Percentiles rank a stretch among this genome's conserved stretches.
Conservation (phyloP, 2,329 filamentous ascomycete genomes). For the Alternaria rosae region DNA sequence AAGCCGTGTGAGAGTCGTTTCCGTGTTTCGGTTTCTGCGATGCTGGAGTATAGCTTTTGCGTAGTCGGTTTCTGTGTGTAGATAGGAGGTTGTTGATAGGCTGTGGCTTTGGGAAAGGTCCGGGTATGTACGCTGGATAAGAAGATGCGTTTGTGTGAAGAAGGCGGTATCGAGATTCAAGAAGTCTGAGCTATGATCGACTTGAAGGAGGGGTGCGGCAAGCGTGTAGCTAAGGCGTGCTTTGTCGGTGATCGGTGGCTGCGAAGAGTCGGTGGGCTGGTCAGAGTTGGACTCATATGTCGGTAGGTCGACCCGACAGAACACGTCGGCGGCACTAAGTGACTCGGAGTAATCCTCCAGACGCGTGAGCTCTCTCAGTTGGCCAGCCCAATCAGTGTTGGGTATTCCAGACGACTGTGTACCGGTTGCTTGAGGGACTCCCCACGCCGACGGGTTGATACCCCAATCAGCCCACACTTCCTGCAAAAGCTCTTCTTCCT, state of each 20-base stretch:
- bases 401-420: not conserved
- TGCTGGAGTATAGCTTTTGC: constrained; percentile 42
- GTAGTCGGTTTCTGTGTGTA: constrained; percentile 25
- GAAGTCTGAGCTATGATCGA: constrained; percentile 58
- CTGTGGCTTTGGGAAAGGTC: not conserved
- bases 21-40: constrained; percentile 23
- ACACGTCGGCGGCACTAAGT: constrained; percentile 72
- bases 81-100: not conserved
- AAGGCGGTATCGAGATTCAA: constrained; percentile 47
- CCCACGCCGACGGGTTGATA: constrained; percentile 67
- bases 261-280: constrained; percentile 68
- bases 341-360: constrained; percentile 64
- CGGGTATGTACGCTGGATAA: constrained; percentile 24
- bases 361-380: constrained; percentile 52
- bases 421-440: not conserved
- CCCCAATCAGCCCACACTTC: constrained; percentile 74
- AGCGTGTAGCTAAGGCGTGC: constrained; percentile 63
- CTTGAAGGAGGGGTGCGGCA: constrained; percentile 62
- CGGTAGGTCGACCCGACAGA: constrained; percentile 59
- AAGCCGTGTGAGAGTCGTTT: constrained; percentile 39
- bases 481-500: constrained; percentile 68
- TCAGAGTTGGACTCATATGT: constrained; percentile 32
- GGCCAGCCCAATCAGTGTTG: not conserved
- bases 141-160: constrained; percentile 38
- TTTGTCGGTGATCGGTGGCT: constrained; percentile 65